Conservation (phyloP, 495 filamentous ascomycete species). For the Penicillium fimorum region DNA sequence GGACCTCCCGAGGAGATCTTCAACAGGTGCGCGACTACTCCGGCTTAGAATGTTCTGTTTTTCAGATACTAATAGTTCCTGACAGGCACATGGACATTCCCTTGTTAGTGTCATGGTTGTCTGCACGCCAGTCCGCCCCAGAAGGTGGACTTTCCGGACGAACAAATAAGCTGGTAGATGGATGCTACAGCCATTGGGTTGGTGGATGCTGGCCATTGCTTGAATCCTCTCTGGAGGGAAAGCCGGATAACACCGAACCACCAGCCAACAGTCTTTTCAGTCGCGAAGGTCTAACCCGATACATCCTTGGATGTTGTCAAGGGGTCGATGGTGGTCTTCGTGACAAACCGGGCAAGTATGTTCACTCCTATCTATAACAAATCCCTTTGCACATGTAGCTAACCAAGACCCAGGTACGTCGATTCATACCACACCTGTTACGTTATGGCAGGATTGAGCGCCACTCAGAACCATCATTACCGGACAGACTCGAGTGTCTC, state of each 20-base stretch:
- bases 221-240: slow-evolving; percentile 69
- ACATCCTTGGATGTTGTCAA: slow-evolving; percentile 88
- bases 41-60: neutral
- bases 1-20: slow-evolving; percentile 73
- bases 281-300: slow-evolving; percentile 78
- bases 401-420: slow-evolving; percentile 52
- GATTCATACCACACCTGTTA: slow-evolving; percentile 95
- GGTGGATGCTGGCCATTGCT: slow-evolving; percentile 90
- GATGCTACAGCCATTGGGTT: slow-evolving; percentile 97
- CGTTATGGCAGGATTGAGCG: slow-evolving; percentile 80
- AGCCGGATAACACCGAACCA: slow-evolving; percentile 27
- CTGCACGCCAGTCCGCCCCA: slow-evolving; percentile 81
- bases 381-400: slow-evolving; percentile 10
- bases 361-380: slow-evolving; percentile 15
- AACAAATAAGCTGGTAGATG: slow-evolving; percentile 98
- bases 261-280: slow-evolving; percentile 63
- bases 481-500: slow-evolving; percentile 48
- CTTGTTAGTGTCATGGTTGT: slow-evolving; percentile 79
- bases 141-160: slow-evolving; percentile 90
- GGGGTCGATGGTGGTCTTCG: slow-evolving; percentile 74
- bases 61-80: slow-evolving; percentile 19
- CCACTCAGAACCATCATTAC: slow-evolving; percentile 72
- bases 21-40: slow-evolving; percentile 48
- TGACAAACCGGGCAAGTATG: slow-evolving; percentile 91
- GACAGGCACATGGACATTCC: slow-evolving; percentile 74